Percentiles rank a stretch among this genome's conserved stretches.
These are phyloP conservation scores for Rosa lucieae DNA, from an alignment of 306 rosid species.

Conservation along the genomic window DNA sequence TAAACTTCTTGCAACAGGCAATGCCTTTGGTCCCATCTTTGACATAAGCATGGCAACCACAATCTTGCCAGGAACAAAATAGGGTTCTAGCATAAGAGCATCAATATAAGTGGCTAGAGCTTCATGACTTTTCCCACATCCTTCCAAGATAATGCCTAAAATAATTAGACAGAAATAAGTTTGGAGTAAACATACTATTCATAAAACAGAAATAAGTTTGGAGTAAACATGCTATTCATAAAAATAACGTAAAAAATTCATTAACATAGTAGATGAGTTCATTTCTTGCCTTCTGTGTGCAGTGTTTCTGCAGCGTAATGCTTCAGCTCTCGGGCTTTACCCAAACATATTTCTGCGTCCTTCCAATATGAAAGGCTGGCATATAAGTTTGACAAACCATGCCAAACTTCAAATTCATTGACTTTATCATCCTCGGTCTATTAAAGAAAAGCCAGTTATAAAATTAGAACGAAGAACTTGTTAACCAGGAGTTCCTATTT, in stretches of 20 bases:
- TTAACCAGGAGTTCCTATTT: slow-evolving; percentile 10
- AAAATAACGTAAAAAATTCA: slow-evolving; percentile 14
- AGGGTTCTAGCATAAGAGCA: slow-evolving; percentile 63
- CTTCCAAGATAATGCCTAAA: slow-evolving; percentile 69
- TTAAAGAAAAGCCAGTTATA: slow-evolving; percentile 19
- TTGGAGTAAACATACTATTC: not conserved
- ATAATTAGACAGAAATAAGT: slow-evolving; percentile 15
- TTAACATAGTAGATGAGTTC: not conserved
- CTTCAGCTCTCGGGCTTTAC: slow-evolving; percentile 74
- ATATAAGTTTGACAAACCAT: slow-evolving; percentile 84
- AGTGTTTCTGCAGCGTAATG: slow-evolving; percentile 53
- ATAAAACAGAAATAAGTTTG: not conserved
- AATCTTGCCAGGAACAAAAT: slow-evolving; percentile 67
- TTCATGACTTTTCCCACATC: slow-evolving; percentile 53
- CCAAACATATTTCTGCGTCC: slow-evolving; percentile 92
- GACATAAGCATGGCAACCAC: slow-evolving; percentile 50
- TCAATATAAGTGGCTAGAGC: slow-evolving; percentile 51
- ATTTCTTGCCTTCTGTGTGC: slow-evolving; percentile 74
- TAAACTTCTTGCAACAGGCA: slow-evolving; percentile 74
- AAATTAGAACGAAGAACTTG: slow-evolving; percentile 18
- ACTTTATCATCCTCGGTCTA: slow-evolving; percentile 73
- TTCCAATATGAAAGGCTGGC: slow-evolving; percentile 89
- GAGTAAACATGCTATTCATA: not conserved
- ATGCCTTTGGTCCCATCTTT: slow-evolving; percentile 48
- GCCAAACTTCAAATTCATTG: slow-evolving; percentile 86